Evolutionary conservation across 2,329 filamentous ascomycete genomes (phyloP).

Genomic region (Colletotrichum brevisporum): DNA sequence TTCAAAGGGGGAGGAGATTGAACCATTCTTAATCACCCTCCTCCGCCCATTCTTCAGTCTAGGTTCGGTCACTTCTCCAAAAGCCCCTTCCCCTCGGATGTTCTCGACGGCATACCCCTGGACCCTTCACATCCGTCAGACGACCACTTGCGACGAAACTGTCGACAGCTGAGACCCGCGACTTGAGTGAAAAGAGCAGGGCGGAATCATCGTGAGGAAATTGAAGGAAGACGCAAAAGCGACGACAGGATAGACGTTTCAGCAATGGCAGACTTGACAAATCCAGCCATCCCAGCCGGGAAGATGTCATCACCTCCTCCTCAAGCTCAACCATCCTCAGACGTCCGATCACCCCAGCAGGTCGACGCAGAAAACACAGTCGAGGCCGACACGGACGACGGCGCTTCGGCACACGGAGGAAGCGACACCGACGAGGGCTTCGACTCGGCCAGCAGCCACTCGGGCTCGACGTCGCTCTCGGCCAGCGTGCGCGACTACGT

Average conservation of each 20-base stretch:
- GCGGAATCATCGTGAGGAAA: no score
- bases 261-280: conserved; percentile 14
- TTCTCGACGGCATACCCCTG: conserved; percentile 1
- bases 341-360: neutral
- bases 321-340: neutral
- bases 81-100: no score
- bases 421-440: conserved; percentile 30
- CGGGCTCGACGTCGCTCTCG: conserved; percentile 34
- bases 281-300: no score
- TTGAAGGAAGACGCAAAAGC: neutral
- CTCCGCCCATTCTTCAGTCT: no score
- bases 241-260: neutral
- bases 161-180: neutral
- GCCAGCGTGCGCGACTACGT: conserved; percentile 37
- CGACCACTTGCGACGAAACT: neutral
- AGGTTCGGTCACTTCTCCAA: no score
- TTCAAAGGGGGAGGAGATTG: neutral
- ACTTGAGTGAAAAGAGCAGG: neutral
- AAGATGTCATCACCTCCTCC: neutral
- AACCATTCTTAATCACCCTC: neutral
- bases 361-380: conserved; percentile 29
- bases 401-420: neutral
- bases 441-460: conserved; percentile 24
- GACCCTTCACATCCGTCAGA: neutral
- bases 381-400: conserved; percentile 27